These are phyloP conservation scores for Colletotrichum chrysophilum DNA, from an alignment of 2,329 filamentous ascomycete species.

Conservation along the genomic window DNA sequence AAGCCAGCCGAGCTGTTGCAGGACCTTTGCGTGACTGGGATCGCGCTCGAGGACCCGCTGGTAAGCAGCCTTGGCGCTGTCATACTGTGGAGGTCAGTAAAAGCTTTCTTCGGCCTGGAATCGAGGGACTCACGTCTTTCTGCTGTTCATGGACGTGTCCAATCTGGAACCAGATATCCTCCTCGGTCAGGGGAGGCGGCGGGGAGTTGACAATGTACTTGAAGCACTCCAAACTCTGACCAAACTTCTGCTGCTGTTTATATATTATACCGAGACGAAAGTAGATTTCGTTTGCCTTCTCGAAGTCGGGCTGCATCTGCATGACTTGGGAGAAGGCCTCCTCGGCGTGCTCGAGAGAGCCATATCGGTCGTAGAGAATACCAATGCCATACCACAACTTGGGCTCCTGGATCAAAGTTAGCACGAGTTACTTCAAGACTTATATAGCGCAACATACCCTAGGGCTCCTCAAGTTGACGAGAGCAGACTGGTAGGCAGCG, in stretches of 20 bases:
- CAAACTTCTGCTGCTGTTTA: constrained; percentile 96
- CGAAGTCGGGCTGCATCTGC: constrained; percentile 96
- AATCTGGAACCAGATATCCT: constrained; percentile 99
- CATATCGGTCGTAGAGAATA: constrained; percentile 95
- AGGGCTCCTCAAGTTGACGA: constrained; percentile 90
- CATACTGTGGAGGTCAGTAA: constrained; percentile 68
- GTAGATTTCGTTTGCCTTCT: constrained; percentile 99
- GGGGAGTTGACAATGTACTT: constrained; percentile 96
- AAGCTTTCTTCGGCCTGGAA: not conserved
- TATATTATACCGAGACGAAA: constrained; percentile 99
- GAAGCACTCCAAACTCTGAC: constrained; percentile 96
- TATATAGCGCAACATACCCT: constrained; percentile 65
- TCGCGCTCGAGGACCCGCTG: constrained; percentile 92
- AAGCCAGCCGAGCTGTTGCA: constrained; percentile 97
- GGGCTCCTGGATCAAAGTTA: constrained; percentile 68
- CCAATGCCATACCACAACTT: constrained; percentile 99
- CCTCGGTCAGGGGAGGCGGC: constrained; percentile 89
- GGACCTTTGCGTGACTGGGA: constrained; percentile 94
- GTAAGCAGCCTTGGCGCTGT: constrained; percentile 91
- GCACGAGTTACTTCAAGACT: constrained; percentile 15
- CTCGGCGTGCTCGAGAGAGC: constrained; percentile 94
- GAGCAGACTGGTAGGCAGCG: constrained; percentile 91
- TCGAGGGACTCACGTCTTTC: constrained; percentile 80
- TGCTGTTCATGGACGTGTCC: constrained; percentile 98
- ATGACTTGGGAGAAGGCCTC: constrained; percentile 99